Percentiles rank a stretch among this genome's conserved stretches.
These are phyloP conservation scores for Cyberlindnera petersonii DNA, from an alignment of 805 yeast genomes.

Conservation along the genomic window DNA sequence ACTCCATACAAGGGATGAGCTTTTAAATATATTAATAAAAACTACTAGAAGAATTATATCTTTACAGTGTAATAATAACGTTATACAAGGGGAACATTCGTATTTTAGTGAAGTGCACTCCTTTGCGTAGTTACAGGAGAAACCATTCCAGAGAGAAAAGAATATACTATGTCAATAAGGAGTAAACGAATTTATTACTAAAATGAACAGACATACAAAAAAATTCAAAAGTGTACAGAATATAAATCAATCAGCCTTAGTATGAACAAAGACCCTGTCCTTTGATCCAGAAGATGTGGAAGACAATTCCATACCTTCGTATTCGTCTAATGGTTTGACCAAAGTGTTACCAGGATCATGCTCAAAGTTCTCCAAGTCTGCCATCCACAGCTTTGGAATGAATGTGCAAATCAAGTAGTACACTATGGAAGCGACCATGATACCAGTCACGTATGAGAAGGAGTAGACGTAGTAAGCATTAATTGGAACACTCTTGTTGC, in stretches of 20 bases:
- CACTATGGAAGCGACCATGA: constrained; percentile 43
- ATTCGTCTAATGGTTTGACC: constrained; percentile 14
- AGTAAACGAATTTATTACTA: no score
- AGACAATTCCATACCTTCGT: constrained; percentile 15
- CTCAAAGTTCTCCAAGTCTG: constrained; percentile 20
- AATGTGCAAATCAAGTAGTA: constrained; percentile 45
- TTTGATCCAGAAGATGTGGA: constrained; percentile 11
- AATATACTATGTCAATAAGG: no score
- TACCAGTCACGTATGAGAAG: constrained; percentile 52
- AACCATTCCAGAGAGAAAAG: no score
- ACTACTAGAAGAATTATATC: no score
- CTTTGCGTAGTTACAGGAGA: no score
- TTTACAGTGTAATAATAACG: no score
- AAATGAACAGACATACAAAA: no score
- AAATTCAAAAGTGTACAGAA: neutral
- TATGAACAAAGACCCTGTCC: constrained; percentile 5
- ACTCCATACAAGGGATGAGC: constrained; percentile 16
- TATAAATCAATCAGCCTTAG: constrained; percentile 4
- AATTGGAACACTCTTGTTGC: constrained; percentile 56
- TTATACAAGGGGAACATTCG: no score
- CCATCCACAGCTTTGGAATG: constrained; percentile 36
- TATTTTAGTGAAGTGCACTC: no score
- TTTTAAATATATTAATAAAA: no score
- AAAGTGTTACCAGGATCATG: constrained; percentile 22
- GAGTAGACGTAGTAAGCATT: constrained; percentile 69